These are phyloP conservation scores for Hypoxylon cercidicola DNA, from an alignment of 495 filamentous ascomycete species.

Conservation along the genomic window DNA sequence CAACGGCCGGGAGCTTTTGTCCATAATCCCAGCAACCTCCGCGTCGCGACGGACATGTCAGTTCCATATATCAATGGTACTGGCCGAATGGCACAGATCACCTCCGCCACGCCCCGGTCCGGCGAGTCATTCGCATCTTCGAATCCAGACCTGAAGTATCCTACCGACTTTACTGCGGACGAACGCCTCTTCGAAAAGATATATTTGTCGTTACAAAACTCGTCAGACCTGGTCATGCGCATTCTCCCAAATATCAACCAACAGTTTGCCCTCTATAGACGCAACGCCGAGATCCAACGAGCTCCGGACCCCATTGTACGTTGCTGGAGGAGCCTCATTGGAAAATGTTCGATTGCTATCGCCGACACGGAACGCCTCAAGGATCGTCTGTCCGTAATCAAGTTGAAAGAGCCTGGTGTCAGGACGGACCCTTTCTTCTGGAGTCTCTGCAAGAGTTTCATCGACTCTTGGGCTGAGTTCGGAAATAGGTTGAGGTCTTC, in stretches of 20 bases:
- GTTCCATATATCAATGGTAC: constrained; percentile 54
- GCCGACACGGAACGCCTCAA: constrained; percentile 75
- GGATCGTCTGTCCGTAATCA: constrained; percentile 76
- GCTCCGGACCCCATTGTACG: constrained; percentile 64
- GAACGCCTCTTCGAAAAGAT: constrained; percentile 84
- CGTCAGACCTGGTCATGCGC: constrained; percentile 72
- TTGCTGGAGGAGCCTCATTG: constrained; percentile 74
- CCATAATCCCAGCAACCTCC: constrained; percentile 66
- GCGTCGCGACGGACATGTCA: constrained; percentile 61
- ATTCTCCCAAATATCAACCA: constrained; percentile 71
- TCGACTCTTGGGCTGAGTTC: constrained; percentile 78
- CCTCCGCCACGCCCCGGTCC: constrained; percentile 75
- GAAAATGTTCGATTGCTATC: constrained; percentile 70
- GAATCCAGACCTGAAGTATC: constrained; percentile 55
- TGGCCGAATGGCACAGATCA: constrained; percentile 59
- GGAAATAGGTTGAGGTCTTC: constrained; percentile 74
- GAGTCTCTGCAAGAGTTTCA: constrained; percentile 80
- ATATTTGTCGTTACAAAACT: constrained; percentile 73
- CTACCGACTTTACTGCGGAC: constrained; percentile 72
- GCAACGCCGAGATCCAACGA: constrained; percentile 53
- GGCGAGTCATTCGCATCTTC: constrained; percentile 79
- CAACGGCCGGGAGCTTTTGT: constrained; percentile 71
- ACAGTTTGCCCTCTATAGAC: constrained; percentile 66
- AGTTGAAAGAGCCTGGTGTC: constrained; percentile 81
- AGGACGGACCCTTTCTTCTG: constrained; percentile 83